Conservation (phyloP, 768 basidiomycete species). For the Amanita phalloides region DNA sequence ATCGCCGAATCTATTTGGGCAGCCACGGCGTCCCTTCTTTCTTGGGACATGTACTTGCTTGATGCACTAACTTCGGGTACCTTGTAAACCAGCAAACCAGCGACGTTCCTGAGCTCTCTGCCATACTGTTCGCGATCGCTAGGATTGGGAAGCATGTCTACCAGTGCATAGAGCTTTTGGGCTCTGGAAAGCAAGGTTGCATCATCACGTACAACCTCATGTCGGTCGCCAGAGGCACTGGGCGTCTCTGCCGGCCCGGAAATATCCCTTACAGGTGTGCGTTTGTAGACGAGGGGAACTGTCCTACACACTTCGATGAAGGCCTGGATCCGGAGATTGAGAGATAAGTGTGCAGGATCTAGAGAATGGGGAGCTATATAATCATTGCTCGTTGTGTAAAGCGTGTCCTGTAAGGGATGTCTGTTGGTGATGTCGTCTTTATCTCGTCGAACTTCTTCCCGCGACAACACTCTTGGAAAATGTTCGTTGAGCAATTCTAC, state of each 20-base stretch:
- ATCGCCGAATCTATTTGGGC: slow-evolving; percentile 86
- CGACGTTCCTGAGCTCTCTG: slow-evolving; percentile 65
- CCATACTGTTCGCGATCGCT: slow-evolving; percentile 50
- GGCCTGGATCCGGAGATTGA: slow-evolving; percentile 80
- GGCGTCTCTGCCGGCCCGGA: slow-evolving; percentile 6
- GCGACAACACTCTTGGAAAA: slow-evolving; percentile 60
- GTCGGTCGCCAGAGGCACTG: slow-evolving; percentile 6
- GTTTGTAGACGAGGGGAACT: slow-evolving; percentile 41
- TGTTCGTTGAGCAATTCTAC: slow-evolving; percentile 52
- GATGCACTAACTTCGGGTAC: slow-evolving; percentile 71
- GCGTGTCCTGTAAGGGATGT: slow-evolving; percentile 3
- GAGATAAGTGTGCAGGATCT: slow-evolving; percentile 61
- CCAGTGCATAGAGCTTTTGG: slow-evolving; percentile 58
- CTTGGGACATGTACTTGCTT: slow-evolving; percentile 63
- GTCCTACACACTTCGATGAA: slow-evolving; percentile 85
- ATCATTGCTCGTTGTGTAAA: slow-evolving; percentile 4
- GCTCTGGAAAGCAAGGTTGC: slow-evolving; percentile 42
- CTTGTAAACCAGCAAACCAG: slow-evolving; percentile 74
- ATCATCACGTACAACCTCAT: slow-evolving; percentile 9
- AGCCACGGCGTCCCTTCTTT: slow-evolving; percentile 71
- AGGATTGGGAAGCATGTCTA: slow-evolving; percentile 41
- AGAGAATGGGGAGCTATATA: slow-evolving; percentile 29
- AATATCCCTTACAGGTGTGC: slow-evolving; percentile 10
- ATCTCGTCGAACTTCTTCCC: neutral
- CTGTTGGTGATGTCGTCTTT: neutral